A percentile compares a stretch with the other conserved stretches of the same genome.
Evolutionary conservation across 208 protist species (phyloP).

Genomic region (Acanthamoeba culbertsoni): DNA sequence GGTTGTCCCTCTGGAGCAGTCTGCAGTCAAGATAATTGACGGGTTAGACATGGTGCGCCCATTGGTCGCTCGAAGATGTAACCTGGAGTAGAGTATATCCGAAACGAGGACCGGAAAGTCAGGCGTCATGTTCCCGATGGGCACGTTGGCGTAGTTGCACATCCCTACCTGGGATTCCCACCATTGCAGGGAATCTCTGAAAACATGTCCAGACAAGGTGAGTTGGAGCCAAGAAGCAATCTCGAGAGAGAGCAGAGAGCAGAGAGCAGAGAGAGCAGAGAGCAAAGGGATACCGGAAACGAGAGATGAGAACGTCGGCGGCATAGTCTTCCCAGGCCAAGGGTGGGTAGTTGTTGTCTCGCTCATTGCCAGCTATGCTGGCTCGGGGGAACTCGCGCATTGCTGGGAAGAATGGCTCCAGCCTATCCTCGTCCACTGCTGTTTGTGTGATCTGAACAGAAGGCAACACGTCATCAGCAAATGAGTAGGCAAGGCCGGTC

Average conservation of each 20-base stretch:
- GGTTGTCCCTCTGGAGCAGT: constrained; percentile 63
- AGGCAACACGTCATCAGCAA: neutral
- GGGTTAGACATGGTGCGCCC: neutral
- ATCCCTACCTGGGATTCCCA: constrained; percentile 65
- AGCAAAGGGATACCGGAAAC: neutral
- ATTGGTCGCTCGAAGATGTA: neutral
- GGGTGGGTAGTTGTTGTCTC: constrained; percentile 49
- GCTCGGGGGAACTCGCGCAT: constrained; percentile 47
- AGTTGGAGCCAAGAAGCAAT: neutral
- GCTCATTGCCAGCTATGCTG: constrained; percentile 2
- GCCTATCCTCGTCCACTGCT: neutral
- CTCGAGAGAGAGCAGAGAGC: too few relatives aligned
- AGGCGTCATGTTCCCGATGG: constrained; percentile 80
- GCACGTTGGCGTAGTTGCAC: constrained; percentile 80
- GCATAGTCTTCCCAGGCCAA: constrained; percentile 44
- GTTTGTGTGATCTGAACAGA: constrained; percentile 5
- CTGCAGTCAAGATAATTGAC: neutral
- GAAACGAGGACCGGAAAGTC: constrained; percentile 64
- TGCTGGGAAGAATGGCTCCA: constrained; percentile 6
- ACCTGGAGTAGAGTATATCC: constrained; percentile 73
- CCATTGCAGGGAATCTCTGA: constrained; percentile 52
- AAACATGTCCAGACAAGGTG: neutral
- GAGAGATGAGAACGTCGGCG: constrained; percentile 19
- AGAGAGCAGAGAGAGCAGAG: neutral
- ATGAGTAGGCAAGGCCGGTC: neutral